Base-by-base conservation (phyloP, 2,329 filamentous ascomycete species). In the Byssothecium circinans region DNA sequence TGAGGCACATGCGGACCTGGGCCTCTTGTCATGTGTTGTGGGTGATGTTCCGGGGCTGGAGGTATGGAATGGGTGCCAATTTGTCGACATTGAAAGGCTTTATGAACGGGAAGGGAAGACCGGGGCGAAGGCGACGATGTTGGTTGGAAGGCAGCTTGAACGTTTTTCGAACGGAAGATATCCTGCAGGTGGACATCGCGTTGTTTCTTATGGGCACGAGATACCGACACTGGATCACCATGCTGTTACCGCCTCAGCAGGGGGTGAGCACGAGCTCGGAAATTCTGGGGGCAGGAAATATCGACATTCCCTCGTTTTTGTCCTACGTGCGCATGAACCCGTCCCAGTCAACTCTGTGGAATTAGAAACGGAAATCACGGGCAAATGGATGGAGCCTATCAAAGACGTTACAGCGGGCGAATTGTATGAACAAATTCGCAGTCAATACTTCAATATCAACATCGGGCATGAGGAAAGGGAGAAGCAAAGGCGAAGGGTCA, bases 381-480 rank as follows among this genome's bases (percentile, higher is more conserved):
- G 67, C 1, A 57, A 47, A 32, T 70, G 65, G 60, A 14, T 2
- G 6, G 48, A 57, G 27, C 54, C 54, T 8, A 44, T 69, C n/a
- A 4, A 19, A 25, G 36, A 51, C 2, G 40, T 65, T 10, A 69
- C 60, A 25, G 68, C 67, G 4, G 68, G 67, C 2, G 44, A 57
- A 30, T 44, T 69, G 47, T 72, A 67, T 37, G 56, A 61, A 25
- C 41, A 60, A 40, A 69, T 71, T 11, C 45, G 60, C 27, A 52
- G 52, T 2, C 53, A 52, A 32, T 67, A 70, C 57, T 72, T 65
- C 43, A 72, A 72, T 43, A 66, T 72, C n/a, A 72, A 72, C 49
- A 65, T 61, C 6, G 59, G 53, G 35, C 19, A 61, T 7, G 45
- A 64, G 12, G 68, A 70, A 47, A 49, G 69, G 22, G 60, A 68